These are phyloP conservation scores for Penicillium salamii DNA, from an alignment of 495 filamentous ascomycete genomes.

Conservation along the genomic window DNA sequence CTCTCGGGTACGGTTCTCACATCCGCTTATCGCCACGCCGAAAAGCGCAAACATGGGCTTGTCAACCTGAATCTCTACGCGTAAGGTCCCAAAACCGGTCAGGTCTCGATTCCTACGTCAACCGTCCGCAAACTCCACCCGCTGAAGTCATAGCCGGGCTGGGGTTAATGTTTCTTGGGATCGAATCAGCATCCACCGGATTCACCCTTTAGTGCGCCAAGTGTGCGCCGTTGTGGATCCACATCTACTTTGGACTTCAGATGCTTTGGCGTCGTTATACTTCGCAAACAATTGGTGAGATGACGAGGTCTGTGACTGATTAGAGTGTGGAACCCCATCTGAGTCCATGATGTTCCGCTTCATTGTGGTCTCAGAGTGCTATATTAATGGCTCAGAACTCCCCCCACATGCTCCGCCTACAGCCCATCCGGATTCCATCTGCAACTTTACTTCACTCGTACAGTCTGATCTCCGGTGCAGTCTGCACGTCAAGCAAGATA, in stretches of 20 bases:
- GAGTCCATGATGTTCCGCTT: background rate
- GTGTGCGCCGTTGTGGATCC: slow-evolving; percentile 11
- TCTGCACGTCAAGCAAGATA: slow-evolving; percentile 7
- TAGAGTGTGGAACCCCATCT: slow-evolving; percentile 8
- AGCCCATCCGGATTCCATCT: slow-evolving; percentile 6
- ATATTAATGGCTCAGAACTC: slow-evolving; percentile 24
- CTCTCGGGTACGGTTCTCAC: background rate
- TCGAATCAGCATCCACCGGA: slow-evolving; percentile 15
- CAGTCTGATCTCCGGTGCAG: slow-evolving; percentile 3
- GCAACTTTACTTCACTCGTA: background rate
- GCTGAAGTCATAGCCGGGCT: background rate
- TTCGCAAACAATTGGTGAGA: slow-evolving; percentile 1
- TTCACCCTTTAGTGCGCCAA: slow-evolving; percentile 12
- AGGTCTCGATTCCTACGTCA: slow-evolving; percentile 10
- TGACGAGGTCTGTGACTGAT: slow-evolving; percentile 12
- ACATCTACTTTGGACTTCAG: background rate
- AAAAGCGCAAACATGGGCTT: slow-evolving; percentile 1
- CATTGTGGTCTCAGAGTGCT: slow-evolving; percentile 3
- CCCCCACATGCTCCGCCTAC: slow-evolving; percentile 11
- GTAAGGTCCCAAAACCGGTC: background rate
- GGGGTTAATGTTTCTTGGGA: background rate
- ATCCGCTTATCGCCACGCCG: slow-evolving; percentile 5
- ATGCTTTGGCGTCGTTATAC: background rate
- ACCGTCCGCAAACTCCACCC: slow-evolving; percentile 11
- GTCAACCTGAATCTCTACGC: no score